A percentile compares a stretch with the other conserved stretches of the same genome.
Evolutionary conservation across 2,329 filamentous ascomycete genomes (phyloP).

Genomic region (Talaromyces sp.): DNA sequence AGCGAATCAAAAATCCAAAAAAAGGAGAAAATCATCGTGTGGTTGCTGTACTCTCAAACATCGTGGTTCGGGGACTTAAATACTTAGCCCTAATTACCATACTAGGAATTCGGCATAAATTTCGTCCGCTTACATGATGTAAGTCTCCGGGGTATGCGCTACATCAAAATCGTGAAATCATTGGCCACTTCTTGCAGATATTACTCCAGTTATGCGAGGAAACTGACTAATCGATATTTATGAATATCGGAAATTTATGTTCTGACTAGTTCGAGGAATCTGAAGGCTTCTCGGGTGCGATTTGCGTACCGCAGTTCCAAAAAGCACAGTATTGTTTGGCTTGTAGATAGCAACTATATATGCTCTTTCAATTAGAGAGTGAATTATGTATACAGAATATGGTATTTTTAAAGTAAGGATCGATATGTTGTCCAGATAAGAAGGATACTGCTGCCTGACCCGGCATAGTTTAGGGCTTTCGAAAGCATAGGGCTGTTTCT

Average conservation of each 20-base stretch:
- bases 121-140: background rate
- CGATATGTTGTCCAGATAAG: background rate
- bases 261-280: background rate
- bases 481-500: background rate
- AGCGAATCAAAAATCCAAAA: background rate
- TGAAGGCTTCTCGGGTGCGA: background rate
- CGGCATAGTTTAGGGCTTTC: background rate
- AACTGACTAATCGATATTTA: background rate
- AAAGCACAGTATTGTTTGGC: background rate
- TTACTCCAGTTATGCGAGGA: background rate
- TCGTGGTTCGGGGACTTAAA: background rate
- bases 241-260: background rate
- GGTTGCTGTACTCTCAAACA: background rate
- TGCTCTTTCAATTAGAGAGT: background rate
- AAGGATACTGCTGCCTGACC: background rate
- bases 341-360: background rate
- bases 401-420: background rate
- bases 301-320: background rate
- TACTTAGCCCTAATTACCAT: background rate
- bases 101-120: background rate
- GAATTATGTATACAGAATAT: background rate
- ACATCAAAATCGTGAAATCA: background rate
- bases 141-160: background rate
- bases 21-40: background rate
- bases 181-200: background rate